phyloP scores from a whole-genome alignment of 1,139 yeast genomes.

The Geotrichum carabidarum region DNA sequence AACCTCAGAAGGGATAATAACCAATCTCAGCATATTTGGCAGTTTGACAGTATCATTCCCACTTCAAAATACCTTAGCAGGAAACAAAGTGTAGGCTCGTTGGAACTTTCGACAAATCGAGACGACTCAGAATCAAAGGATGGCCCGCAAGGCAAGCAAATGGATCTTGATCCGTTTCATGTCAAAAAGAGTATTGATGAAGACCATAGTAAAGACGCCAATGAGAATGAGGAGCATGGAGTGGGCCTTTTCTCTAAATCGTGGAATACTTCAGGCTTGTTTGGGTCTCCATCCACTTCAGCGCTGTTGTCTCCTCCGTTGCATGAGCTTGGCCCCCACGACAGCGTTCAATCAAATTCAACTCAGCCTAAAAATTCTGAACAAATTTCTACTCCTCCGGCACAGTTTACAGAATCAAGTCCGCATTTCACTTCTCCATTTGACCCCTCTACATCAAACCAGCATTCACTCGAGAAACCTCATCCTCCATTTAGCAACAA shows the following conservation, averaged over 20 bases:
- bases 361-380: not conserved
- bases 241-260: conserved; percentile 22
- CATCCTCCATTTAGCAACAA: not conserved
- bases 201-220: not conserved
- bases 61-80: conserved; percentile 3
- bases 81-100: conserved; percentile 5
- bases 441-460: not conserved
- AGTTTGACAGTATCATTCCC: conserved; percentile 6
- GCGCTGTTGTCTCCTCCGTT: conserved; percentile 10
- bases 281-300: conserved; percentile 17
- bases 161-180: conserved; percentile 7
- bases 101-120: conserved; percentile 10
- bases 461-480: not conserved
- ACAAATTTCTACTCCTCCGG: not conserved
- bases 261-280: conserved; percentile 20
- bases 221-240: conserved; percentile 1
- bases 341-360: not conserved
- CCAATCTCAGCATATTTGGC: conserved; percentile 37
- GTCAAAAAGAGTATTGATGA: conserved; percentile 9
- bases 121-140: conserved; percentile 3
- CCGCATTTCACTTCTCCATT: not conserved
- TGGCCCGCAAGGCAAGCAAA: conserved; percentile 5
- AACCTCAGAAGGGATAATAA: conserved; percentile 49
- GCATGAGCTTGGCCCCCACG: conserved; percentile 14
- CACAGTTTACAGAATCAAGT: not conserved